Evolutionary conservation across 2,329 filamentous ascomycete genomes (phyloP), one percentile per base, ranked within the genome.

Genomic region (Mycosphaerella sp.): DNA sequence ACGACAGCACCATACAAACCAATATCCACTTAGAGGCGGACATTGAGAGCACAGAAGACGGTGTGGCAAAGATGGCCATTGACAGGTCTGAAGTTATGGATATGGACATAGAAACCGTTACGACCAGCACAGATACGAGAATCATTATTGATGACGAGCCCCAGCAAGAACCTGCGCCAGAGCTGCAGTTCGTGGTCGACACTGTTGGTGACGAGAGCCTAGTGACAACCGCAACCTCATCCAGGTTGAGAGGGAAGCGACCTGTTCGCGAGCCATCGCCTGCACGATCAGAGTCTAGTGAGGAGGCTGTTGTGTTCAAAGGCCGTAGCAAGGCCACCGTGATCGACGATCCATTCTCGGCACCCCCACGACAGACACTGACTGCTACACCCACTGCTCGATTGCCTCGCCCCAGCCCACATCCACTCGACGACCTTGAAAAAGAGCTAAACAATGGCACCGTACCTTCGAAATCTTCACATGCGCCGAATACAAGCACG

Each of bases 241-340:
- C 46, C 3, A 58, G 58, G 23, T 53, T 53, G n/a, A 51, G 51
- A 10, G 55, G 50, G 47, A 62, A 61, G 55, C 42, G 45, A 10
- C 53, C 66, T 14, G 31, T 62, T 0, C 71, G 73, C 29, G 70
- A 66, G 38, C 63, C 72, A 2, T 75, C 73, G 4, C 72, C 72
- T 12, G 71, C 72, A 1, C 64, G 66, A 6, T 78, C 78, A 0
- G 77, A 82, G 59, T 87, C 85, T 0, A 86, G 84, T 63, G 86
- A 87, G 45, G 88, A 95, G 59, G 74, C 89, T 4, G 82, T 90
- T 45, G 64, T 88, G 0, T 89, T 87, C 66, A 78, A 75, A 54
- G 83, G 83, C 39, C 76, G 83, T 26, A 63, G 58, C 45, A 60
- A 53, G 39, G 55, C 65, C 7, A 61, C 51, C 12, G 52, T 66